Conservation (phyloP, 805 yeast species). For the Yueomyces sp. region DNA sequence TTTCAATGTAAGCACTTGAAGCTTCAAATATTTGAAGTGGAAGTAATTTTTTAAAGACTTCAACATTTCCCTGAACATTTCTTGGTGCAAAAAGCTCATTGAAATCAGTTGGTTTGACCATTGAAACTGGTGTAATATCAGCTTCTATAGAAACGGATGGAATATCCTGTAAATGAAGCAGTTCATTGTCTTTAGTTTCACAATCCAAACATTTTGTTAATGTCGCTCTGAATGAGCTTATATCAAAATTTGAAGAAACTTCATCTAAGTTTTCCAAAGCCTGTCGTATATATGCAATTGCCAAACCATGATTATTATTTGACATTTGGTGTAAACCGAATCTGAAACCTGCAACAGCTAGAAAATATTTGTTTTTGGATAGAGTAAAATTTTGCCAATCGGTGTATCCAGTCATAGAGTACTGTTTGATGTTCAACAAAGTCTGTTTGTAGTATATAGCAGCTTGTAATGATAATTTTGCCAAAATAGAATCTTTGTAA, state of each 20-base stretch:
- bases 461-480: slow-evolving; percentile 54
- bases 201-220: background rate
- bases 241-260: background rate
- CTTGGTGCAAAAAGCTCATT: slow-evolving; percentile 24
- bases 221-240: background rate
- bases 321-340: slow-evolving; percentile 30
- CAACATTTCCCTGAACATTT: slow-evolving; percentile 12
- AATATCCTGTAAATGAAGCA: slow-evolving; percentile 57
- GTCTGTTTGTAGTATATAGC: slow-evolving; percentile 42
- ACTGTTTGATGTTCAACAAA: slow-evolving; percentile 28
- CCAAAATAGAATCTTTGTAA: slow-evolving; percentile 43
- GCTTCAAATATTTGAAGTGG: slow-evolving; percentile 57
- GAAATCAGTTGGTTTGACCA: slow-evolving; percentile 35
- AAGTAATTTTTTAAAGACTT: slow-evolving; percentile 37
- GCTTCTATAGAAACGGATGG: slow-evolving; percentile 32
- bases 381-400: slow-evolving; percentile 50
- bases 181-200: slow-evolving; percentile 51
- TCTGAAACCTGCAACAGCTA: slow-evolving; percentile 58
- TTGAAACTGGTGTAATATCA: slow-evolving; percentile 33
- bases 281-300: slow-evolving; percentile 35
- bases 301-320: slow-evolving; percentile 48
- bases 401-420: background rate
- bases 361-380: slow-evolving; percentile 51
- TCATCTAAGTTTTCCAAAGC: slow-evolving; percentile 8
- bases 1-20: slow-evolving; percentile 53